These are phyloP conservation scores for Lignosus rhinocerotis DNA, from an alignment of 1,284 basidiomycete genomes.

Conservation along the genomic window DNA sequence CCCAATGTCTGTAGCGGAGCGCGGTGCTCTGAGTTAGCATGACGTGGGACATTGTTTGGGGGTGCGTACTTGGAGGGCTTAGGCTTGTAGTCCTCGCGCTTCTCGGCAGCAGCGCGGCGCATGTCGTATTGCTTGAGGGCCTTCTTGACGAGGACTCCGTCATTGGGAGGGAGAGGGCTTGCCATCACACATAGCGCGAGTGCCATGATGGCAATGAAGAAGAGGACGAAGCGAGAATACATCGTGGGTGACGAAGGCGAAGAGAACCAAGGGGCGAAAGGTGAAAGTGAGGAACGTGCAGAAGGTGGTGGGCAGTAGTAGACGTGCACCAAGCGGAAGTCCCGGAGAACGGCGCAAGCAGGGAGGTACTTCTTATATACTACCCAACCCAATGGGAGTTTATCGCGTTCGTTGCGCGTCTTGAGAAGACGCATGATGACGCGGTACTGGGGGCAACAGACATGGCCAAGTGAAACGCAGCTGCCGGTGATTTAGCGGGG, in stretches of 20 bases:
- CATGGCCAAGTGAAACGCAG: conserved; percentile 5
- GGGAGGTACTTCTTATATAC: conserved; percentile 11
- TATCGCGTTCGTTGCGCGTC: conserved; percentile 1
- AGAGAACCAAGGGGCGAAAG: background rate
- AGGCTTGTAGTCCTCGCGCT: conserved; percentile 14
- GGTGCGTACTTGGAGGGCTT: conserved; percentile 25
- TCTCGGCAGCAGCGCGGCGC: conserved; percentile 31
- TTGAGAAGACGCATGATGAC: conserved; percentile 18
- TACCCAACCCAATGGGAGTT: background rate
- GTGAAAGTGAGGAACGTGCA: conserved; percentile 1
- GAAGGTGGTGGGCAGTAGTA: conserved; percentile 1
- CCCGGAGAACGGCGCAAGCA: conserved; percentile 5
- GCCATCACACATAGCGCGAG: conserved; percentile 19
- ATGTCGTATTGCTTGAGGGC: conserved; percentile 38
- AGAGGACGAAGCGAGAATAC: conserved; percentile 24
- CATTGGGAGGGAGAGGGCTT: conserved; percentile 16
- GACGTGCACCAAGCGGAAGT: conserved; percentile 14
- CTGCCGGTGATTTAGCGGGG: conserved; percentile 17
- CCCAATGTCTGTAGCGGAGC: no score
- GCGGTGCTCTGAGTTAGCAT: no score
- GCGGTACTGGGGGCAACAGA: conserved; percentile 12
- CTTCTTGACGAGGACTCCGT: conserved; percentile 20
- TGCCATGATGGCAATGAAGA: conserved; percentile 22
- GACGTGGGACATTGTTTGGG: no score
- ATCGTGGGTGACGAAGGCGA: conserved; percentile 6